A percentile compares a stretch with the other conserved stretches of the same genome.
Evolutionary conservation across 805 yeast species (phyloP).

Genomic region (Yarrowia osloensis): DNA sequence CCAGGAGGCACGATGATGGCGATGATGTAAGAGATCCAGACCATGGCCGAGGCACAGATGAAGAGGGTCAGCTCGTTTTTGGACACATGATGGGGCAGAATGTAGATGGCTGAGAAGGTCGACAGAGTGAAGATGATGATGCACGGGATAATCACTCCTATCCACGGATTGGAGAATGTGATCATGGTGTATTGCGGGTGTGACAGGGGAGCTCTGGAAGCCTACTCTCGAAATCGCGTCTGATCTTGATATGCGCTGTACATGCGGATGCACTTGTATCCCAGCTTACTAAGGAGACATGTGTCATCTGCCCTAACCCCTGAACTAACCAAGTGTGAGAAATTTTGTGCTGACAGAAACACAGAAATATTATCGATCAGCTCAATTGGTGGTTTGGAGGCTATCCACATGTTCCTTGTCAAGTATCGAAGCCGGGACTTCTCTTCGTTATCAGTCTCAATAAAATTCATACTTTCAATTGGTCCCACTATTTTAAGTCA

Average conservation of each 20-base stretch:
- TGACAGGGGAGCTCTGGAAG: too few relatives aligned
- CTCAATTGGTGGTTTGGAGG: neutral
- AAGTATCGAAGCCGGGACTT: too few relatives aligned
- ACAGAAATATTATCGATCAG: too few relatives aligned
- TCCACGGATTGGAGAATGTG: slow-evolving; percentile 39
- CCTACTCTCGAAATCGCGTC: neutral
- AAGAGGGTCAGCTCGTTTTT: slow-evolving; percentile 49
- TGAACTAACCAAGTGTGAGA: too few relatives aligned
- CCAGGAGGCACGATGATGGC: slow-evolving; percentile 77
- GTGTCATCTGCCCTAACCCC: too few relatives aligned
- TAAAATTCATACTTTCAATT: neutral
- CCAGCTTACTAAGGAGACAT: slow-evolving; percentile 9
- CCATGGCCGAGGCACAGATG: slow-evolving; percentile 52
- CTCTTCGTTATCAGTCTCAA: neutral
- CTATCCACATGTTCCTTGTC: too few relatives aligned
- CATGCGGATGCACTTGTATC: neutral
- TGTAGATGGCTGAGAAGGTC: slow-evolving; percentile 35
- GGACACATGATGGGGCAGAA: slow-evolving; percentile 49
- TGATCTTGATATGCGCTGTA: slow-evolving; percentile 15
- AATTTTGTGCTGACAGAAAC: too few relatives aligned
- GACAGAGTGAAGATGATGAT: slow-evolving; percentile 47
- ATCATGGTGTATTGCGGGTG: slow-evolving; percentile 25
- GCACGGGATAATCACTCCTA: slow-evolving; percentile 58
- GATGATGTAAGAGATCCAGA: slow-evolving; percentile 72
- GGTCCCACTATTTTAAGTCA: slow-evolving; percentile 8